These are phyloP conservation scores for Boehmeria nivea DNA, from an alignment of 306 rosid species.

Conservation along the genomic window DNA sequence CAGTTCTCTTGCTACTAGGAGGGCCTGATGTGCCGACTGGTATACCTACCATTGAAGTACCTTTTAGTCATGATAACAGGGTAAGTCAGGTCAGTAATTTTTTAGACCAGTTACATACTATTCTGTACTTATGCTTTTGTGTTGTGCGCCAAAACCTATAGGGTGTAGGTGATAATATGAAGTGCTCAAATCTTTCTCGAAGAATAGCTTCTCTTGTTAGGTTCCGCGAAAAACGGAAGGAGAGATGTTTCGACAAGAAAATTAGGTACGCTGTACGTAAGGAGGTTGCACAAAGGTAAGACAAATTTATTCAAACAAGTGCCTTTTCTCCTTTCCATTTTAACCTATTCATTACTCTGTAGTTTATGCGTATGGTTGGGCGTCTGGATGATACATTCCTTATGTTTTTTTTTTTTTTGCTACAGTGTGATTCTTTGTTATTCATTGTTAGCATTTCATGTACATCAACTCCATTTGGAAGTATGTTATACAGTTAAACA, in stretches of 20 bases:
- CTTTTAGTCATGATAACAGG: conserved; percentile 55
- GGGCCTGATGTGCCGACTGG: conserved; percentile 61
- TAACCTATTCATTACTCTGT: neutral
- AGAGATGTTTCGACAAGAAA: conserved; percentile 97
- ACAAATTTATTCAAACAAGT: neutral
- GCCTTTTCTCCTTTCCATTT: neutral
- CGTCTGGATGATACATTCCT: no score
- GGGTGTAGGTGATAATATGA: conserved; percentile 54
- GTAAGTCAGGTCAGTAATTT: conserved; percentile 39
- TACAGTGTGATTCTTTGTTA: no score
- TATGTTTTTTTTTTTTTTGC: no score
- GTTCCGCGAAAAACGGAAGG: conserved; percentile 92
- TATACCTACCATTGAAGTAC: conserved; percentile 47
- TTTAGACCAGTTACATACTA: conserved; percentile 17
- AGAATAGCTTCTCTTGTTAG: conserved; percentile 95
- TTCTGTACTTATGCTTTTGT: conserved; percentile 30
- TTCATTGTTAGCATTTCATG: no score
- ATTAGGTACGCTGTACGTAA: conserved; percentile 88
- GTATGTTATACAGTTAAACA: no score
- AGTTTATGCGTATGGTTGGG: neutral
- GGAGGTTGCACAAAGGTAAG: conserved; percentile 96
- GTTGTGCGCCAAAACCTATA: conserved; percentile 34
- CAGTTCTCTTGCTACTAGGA: conserved; percentile 85
- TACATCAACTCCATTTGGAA: no score
- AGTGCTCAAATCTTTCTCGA: conserved; percentile 76